Conservation (phyloP, 2,329 filamentous ascomycete genomes). For the Pseudogymnoascus sp. region DNA sequence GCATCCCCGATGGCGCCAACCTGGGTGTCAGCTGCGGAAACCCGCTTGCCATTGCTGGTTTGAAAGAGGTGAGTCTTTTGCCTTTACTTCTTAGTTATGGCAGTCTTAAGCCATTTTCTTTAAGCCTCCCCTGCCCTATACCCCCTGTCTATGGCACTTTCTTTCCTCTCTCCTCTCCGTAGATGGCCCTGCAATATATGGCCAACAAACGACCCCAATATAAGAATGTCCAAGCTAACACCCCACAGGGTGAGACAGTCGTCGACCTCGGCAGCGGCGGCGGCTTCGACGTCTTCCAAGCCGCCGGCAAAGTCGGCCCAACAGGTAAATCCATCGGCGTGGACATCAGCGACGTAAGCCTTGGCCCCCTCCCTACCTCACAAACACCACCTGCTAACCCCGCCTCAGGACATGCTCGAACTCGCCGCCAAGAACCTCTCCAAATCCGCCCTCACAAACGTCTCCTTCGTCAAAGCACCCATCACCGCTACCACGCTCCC, state of each 20-base stretch:
- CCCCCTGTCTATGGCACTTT: neutral
- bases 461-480: conserved; percentile 39
- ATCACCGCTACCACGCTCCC: conserved; percentile 44
- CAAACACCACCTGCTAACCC: conserved; percentile 9
- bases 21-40: conserved; percentile 20
- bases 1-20: conserved; percentile 16
- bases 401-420: conserved; percentile 44
- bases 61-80: neutral
- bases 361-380: too few relatives aligned
- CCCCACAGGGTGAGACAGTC: conserved; percentile 43
- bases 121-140: neutral
- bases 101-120: neutral
- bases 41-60: conserved; percentile 14
- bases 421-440: conserved; percentile 38
- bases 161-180: neutral
- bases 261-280: conserved; percentile 50
- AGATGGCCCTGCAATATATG: neutral
- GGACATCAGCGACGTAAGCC: conserved; percentile 48
- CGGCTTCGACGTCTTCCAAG: conserved; percentile 50
- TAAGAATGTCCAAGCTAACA: neutral
- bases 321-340: conserved; percentile 45
- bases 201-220: conserved; percentile 38
- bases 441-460: conserved; percentile 34
- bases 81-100: neutral
- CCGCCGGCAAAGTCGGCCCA: conserved; percentile 39